Conservation (phyloP, 2,329 filamentous ascomycete species). For the Fusarium palustre region DNA sequence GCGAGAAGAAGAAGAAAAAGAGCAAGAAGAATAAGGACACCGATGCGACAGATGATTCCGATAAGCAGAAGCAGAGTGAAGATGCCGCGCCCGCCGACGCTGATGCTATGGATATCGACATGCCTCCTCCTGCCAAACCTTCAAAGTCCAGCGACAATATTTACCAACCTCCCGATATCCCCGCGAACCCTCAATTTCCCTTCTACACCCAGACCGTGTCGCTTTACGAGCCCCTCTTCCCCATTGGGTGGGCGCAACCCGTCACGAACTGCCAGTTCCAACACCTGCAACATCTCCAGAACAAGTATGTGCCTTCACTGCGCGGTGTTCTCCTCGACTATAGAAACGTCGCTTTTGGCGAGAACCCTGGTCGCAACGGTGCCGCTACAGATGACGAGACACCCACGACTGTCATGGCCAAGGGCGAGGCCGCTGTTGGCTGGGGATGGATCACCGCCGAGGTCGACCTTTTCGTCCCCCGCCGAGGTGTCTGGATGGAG, state of each 20-base stretch:
- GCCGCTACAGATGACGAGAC: slow-evolving; percentile 62
- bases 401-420: slow-evolving; percentile 61
- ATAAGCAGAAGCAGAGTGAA: slow-evolving; percentile 49
- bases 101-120: slow-evolving; percentile 58
- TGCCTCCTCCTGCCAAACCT: slow-evolving; percentile 46
- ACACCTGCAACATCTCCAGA: slow-evolving; percentile 78
- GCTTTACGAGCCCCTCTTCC: slow-evolving; percentile 81
- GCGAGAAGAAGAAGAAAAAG: slow-evolving; percentile 51
- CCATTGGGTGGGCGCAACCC: slow-evolving; percentile 75
- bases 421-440: slow-evolving; percentile 86
- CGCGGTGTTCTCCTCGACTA: slow-evolving; percentile 81
- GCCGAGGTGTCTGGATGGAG: slow-evolving; percentile 78
- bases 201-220: slow-evolving; percentile 85
- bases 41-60: slow-evolving; percentile 36
- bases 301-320: slow-evolving; percentile 80
- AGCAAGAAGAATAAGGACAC: slow-evolving; percentile 42
- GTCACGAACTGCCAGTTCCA: slow-evolving; percentile 78
- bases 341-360: slow-evolving; percentile 74
- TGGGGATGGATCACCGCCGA: slow-evolving; percentile 92
- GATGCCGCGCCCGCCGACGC: slow-evolving; percentile 37
- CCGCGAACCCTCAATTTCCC: slow-evolving; percentile 66
- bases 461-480: slow-evolving; percentile 84
- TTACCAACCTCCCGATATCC: slow-evolving; percentile 55
- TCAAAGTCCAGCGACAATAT: slow-evolving; percentile 49
- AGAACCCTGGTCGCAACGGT: slow-evolving; percentile 64